Percentiles rank a stretch among this genome's conserved stretches.
phyloP scores from a whole-genome alignment of 768 basidiomycete species.

The Amanita molliuscula region DNA sequence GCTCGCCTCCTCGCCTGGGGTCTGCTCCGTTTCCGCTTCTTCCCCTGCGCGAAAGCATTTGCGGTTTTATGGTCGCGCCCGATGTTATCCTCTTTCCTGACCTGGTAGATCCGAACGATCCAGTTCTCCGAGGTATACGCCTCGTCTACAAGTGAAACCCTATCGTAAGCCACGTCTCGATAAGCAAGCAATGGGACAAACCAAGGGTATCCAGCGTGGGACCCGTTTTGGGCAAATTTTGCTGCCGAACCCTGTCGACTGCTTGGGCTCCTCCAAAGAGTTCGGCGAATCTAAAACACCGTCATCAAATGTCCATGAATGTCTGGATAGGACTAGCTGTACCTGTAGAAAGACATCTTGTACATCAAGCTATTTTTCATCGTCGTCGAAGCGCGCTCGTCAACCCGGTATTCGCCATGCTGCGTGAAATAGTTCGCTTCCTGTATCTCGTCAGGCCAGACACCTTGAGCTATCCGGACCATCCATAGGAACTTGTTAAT shows the following conservation, averaged over 20 bases:
- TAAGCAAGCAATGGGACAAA: constrained; percentile 23
- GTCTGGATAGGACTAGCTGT: background rate
- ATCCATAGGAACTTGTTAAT: constrained; percentile 99
- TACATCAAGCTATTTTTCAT: constrained; percentile 99
- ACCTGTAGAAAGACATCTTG: constrained; percentile 98
- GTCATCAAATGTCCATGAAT: background rate
- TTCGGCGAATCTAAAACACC: constrained; percentile 59
- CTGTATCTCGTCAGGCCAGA: constrained; percentile 97
- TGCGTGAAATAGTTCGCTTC: constrained; percentile 91
- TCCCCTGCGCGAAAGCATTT: constrained; percentile 76
- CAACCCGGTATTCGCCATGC: constrained; percentile 88
- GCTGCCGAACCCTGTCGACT: constrained; percentile 83
- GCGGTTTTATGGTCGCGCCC: constrained; percentile 87
- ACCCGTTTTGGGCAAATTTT: constrained; percentile 64
- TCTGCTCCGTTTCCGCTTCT: constrained; percentile 79
- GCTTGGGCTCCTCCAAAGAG: constrained; percentile 69
- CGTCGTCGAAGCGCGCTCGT: constrained; percentile 69
- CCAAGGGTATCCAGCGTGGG: constrained; percentile 85
- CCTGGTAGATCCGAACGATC: constrained; percentile 96
- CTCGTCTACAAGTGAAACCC: constrained; percentile 52
- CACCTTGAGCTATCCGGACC: constrained; percentile 89
- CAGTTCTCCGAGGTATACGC: constrained; percentile 99
- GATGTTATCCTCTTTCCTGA: constrained; percentile 87
- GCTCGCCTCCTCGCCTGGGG: constrained; percentile 23
- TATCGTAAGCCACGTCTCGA: background rate